Conservation (phyloP, 1,284 basidiomycete genomes). For the Ceratobasidium theobromae region DNA sequence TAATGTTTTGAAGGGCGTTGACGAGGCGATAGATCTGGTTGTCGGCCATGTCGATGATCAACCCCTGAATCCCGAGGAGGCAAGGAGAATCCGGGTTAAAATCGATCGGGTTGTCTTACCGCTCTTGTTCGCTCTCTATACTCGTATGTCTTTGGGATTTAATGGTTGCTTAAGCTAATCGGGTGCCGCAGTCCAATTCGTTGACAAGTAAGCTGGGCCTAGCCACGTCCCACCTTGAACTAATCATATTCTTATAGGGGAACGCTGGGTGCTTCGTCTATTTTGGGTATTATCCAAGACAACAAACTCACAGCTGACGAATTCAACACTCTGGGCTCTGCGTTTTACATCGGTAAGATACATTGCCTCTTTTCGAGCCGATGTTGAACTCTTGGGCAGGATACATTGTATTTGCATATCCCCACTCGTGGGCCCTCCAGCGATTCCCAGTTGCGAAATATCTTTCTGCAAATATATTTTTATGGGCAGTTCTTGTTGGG, state of each 20-base stretch:
- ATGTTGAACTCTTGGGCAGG: conserved; percentile 28
- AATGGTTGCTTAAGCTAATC: not conserved
- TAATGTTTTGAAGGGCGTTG: conserved; percentile 32
- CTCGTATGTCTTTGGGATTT: conserved; percentile 35
- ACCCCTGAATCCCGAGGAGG: conserved; percentile 36
- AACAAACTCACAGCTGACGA: conserved; percentile 40
- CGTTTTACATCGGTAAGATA: conserved; percentile 43
- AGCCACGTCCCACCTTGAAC: not conserved
- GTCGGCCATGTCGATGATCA: conserved; percentile 37
- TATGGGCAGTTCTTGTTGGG: conserved; percentile 41
- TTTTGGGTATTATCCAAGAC: conserved; percentile 40
- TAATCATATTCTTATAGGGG: conserved; percentile 32
- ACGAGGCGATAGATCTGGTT: conserved; percentile 38
- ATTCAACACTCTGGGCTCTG: conserved; percentile 41
- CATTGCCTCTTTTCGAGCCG: not conserved
- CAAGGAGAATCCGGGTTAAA: conserved; percentile 37
- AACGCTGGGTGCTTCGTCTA: conserved; percentile 38
- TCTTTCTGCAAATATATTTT: conserved; percentile 41
- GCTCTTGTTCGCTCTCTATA: conserved; percentile 40
- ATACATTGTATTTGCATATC: conserved; percentile 42
- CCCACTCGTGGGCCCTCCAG: conserved; percentile 41
- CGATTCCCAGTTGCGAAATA: conserved; percentile 41
- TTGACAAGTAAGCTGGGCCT: conserved; percentile 39
- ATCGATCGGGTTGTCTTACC: conserved; percentile 40
- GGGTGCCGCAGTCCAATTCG: conserved; percentile 38